Percentiles rank a stretch among this genome's conserved stretches.
Evolutionary conservation across 2,329 filamentous ascomycete species (phyloP).

Genomic region (Macrophomina pseudophaseolina): DNA sequence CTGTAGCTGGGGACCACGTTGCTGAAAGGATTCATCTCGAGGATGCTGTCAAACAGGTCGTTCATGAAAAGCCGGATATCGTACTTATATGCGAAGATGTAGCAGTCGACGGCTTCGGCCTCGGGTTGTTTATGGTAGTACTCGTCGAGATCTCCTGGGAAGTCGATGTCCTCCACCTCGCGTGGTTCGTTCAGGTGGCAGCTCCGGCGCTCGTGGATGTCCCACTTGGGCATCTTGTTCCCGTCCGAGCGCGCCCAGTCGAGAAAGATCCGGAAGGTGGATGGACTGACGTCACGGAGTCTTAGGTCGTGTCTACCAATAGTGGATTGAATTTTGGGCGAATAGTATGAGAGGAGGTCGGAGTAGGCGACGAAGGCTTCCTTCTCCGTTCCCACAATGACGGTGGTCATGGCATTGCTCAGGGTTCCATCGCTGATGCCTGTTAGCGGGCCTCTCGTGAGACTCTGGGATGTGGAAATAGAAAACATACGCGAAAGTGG

Average conservation of each 20-base stretch:
- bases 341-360: conserved; percentile 1
- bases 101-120: conserved; percentile 2
- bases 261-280: conserved; percentile 10
- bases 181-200: neutral
- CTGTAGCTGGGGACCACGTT: conserved; percentile 9
- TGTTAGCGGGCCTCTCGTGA: neutral
- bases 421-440: neutral
- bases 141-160: neutral
- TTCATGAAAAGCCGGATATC: conserved; percentile 11
- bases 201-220: neutral
- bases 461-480: neutral
- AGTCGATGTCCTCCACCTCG: neutral
- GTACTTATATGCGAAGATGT: conserved; percentile 16
- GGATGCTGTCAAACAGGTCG: conserved; percentile 20
- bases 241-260: conserved; percentile 11
- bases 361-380: neutral
- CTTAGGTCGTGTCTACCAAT: neutral
- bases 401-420: neutral
- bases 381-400: neutral
- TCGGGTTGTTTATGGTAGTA: conserved; percentile 11
- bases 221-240: neutral
- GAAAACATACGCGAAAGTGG: neutral
- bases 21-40: neutral
- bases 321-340: neutral
- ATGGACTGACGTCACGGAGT: neutral